Base-by-base conservation (phyloP, 1,139 yeast genomes). In the Debaryomycetaceae sp. region DNA sequence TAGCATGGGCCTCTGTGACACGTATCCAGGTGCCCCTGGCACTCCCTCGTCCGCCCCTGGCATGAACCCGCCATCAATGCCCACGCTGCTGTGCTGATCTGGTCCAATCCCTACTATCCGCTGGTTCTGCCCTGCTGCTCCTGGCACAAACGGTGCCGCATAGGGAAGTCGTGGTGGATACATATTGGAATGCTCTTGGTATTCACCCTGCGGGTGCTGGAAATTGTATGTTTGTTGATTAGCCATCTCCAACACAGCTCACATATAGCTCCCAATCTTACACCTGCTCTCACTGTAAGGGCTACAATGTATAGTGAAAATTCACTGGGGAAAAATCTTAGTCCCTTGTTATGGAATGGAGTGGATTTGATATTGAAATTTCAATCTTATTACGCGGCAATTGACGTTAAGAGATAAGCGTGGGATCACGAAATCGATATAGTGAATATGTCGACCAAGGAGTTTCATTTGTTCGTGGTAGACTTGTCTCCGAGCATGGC, bases 391-490 rank as follows among this genome's bases (percentile, higher is more conserved):
- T 17, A 17, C 20, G 20, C 20, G 20, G 20, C 20, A 17, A 17
- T 17, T 17, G 20, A 17, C 20, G 20, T 27, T 27, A 27, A 27
- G 11, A 27, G 31, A 27, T 27, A 27, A 27, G 31, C 31, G 11
- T 27, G 31, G 11, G 31, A 27, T 27, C 11, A 8, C 11, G 31
- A 27, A 8, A 7, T 27, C 24, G 13, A 8, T 27, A 7, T 8
- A 27, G 8, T 27, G 11, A 27, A 27, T 27, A 63, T 64, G 68
- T 69, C 71, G 38, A 66, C 67, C 24, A 74, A 74, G 49, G 78
- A 76, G 66, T 63, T 75, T 36, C 78, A 84, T 0, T 63, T 75
- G 3, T 81, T 78, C 52, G 73, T 83, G 17, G 68, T 81, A 7
- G 89, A 84, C 56, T 61, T 73, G 31, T 68, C 78, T 23, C 66